These are phyloP conservation scores for Triticum urartu DNA, from an alignment of 176 grass and related monocot genomes.

Conservation along the genomic window DNA sequence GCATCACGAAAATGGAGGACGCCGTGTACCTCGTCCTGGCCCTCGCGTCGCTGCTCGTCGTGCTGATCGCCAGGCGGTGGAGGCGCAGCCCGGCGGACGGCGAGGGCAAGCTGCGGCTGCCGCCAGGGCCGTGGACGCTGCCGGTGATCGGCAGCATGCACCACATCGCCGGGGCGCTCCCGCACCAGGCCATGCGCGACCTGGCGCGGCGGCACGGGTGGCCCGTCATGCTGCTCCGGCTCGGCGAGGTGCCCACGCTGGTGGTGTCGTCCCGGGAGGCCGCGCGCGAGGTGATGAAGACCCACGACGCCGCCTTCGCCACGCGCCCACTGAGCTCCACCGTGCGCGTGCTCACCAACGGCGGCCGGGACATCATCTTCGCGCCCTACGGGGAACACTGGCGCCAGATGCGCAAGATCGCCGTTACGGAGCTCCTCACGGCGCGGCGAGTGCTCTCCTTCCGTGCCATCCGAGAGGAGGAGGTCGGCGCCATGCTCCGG, in stretches of 20 bases:
- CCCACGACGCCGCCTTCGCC: slow-evolving; percentile 50
- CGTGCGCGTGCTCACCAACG: slow-evolving; percentile 31
- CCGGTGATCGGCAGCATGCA: slow-evolving; percentile 45
- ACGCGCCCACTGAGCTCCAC: slow-evolving; percentile 45
- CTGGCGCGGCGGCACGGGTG: slow-evolving; percentile 22
- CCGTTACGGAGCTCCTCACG: slow-evolving; percentile 57
- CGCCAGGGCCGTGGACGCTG: slow-evolving; percentile 37
- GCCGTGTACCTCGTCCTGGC: background rate
- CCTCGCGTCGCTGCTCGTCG: background rate
- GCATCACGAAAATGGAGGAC: background rate
- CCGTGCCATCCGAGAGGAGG: slow-evolving; percentile 51
- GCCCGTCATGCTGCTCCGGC: slow-evolving; percentile 53
- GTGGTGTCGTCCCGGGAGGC: slow-evolving; percentile 50
- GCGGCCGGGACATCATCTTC: slow-evolving; percentile 49
- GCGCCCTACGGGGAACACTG: slow-evolving; percentile 64
- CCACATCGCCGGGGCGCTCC: slow-evolving; percentile 45
- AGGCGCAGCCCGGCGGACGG: background rate
- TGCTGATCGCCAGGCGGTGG: background rate
- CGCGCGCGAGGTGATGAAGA: slow-evolving; percentile 59
- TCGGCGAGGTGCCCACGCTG: slow-evolving; percentile 55
- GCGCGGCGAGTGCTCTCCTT: slow-evolving; percentile 44
- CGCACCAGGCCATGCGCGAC: slow-evolving; percentile 43
- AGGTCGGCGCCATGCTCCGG: slow-evolving; percentile 27
- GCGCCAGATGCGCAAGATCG: slow-evolving; percentile 61
- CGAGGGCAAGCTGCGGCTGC: slow-evolving; percentile 10